A percentile compares a stretch with the other conserved stretches of the same genome.
Conservation (phyloP, 2,329 filamentous ascomycete species). For the Apiospora arundinis region DNA sequence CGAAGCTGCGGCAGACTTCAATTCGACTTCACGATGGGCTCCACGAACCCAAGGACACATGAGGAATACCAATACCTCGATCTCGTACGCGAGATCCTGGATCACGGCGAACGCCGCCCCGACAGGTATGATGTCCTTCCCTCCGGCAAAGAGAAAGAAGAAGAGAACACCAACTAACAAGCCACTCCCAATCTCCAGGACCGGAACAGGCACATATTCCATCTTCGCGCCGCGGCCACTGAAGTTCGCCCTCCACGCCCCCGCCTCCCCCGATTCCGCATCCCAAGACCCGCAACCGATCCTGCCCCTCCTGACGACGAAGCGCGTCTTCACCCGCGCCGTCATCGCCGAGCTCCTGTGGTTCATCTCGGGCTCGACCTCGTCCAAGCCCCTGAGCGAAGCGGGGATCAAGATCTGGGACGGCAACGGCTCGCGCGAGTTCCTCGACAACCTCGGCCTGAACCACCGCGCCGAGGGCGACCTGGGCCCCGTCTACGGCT, state of each 20-base stretch:
- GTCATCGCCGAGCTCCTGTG: slow-evolving; percentile 93
- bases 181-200: slow-evolving; percentile 56
- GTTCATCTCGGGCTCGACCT: slow-evolving; percentile 89
- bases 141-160: slow-evolving; percentile 9
- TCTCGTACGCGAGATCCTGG: slow-evolving; percentile 84
- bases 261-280: slow-evolving; percentile 59
- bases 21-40: background rate
- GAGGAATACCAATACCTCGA: slow-evolving; percentile 96
- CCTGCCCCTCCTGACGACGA: slow-evolving; percentile 93
- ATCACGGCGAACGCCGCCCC: slow-evolving; percentile 83
- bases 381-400: slow-evolving; percentile 75
- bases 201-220: slow-evolving; percentile 90
- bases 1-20: background rate
- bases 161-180: slow-evolving; percentile 15
- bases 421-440: slow-evolving; percentile 90
- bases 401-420: slow-evolving; percentile 97
- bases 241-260: slow-evolving; percentile 80
- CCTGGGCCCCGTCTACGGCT: slow-evolving; percentile 94
- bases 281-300: slow-evolving; percentile 45
- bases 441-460: slow-evolving; percentile 80
- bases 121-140: slow-evolving; percentile 67
- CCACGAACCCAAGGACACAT: slow-evolving; percentile 22
- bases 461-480: slow-evolving; percentile 84
- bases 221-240: slow-evolving; percentile 87
- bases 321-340: slow-evolving; percentile 91